Evolutionary conservation across 139 green algal genomes (phyloP).

Genomic region (Coelastrella sp.): DNA sequence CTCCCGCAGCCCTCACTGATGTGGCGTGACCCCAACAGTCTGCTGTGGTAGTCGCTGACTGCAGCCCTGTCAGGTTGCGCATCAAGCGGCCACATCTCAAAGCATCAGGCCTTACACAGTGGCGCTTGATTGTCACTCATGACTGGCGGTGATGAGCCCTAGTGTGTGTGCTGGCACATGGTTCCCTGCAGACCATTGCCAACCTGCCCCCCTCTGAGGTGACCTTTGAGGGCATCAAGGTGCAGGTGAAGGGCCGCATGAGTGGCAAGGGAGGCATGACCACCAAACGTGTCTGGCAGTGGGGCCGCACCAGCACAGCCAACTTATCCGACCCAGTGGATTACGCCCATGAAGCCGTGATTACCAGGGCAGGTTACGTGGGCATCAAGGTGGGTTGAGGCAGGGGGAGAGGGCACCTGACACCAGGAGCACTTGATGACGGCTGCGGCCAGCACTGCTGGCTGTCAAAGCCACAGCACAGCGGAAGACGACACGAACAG

Average conservation of each 20-base stretch:
- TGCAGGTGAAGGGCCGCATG: constrained; percentile 47
- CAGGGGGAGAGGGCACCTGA: not conserved
- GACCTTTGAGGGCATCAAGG: constrained; percentile 39
- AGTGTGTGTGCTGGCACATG: not conserved
- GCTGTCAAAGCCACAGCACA: too few species aligned
- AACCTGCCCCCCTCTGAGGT: not conserved
- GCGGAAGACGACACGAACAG: too few species aligned
- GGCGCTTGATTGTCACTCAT: not conserved
- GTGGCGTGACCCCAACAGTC: too few species aligned
- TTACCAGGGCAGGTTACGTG: constrained; percentile 37
- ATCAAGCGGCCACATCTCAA: not conserved
- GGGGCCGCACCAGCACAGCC: constrained; percentile 12
- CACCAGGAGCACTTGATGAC: not conserved
- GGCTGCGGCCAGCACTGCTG: not conserved
- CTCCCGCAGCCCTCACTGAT: not conserved
- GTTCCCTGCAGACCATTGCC: constrained; percentile 20
- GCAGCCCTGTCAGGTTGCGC: too few species aligned
- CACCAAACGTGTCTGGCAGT: constrained; percentile 29
- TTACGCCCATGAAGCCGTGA: constrained; percentile 18
- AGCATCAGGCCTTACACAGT: not conserved
- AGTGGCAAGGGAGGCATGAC: constrained; percentile 44
- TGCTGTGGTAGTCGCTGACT: too few species aligned
- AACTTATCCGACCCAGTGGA: constrained; percentile 38
- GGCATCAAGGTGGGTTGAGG: constrained; percentile 34
- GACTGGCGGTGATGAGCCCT: not conserved